These are phyloP conservation scores for Chaetoscypha palmicola DNA, from an alignment of 2,329 filamentous ascomycete species.

Conservation along the genomic window DNA sequence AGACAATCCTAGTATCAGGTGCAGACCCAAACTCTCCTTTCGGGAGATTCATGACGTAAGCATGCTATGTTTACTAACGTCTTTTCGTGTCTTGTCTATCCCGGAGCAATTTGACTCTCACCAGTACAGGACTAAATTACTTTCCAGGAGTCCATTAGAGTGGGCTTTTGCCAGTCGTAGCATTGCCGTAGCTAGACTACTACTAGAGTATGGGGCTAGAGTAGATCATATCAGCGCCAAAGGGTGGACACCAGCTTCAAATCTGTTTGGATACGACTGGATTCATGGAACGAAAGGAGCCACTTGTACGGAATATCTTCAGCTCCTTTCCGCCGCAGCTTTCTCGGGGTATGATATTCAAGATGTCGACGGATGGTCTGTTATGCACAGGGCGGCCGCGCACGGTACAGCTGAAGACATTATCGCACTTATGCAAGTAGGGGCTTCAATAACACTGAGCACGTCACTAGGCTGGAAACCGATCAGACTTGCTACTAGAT, in stretches of 20 bases:
- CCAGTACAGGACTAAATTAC: too few species aligned
- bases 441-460: background rate
- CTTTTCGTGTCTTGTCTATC: too few species aligned
- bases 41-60: constrained; percentile 1
- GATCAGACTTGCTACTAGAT: constrained; percentile 1
- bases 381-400: constrained; percentile 4
- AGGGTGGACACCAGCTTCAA: constrained; percentile 2
- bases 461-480: constrained; percentile 2
- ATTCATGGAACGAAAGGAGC: background rate
- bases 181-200: background rate
- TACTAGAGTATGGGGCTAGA: background rate
- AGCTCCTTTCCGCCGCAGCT: constrained; percentile 5
- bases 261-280: constrained; percentile 1
- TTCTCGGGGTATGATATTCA: constrained; percentile 6
- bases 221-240: constrained; percentile 3
- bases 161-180: constrained; percentile 5
- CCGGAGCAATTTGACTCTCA: too few species aligned
- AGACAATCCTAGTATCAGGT: background rate
- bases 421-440: background rate
- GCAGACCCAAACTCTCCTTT: constrained; percentile 1
- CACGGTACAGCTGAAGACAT: constrained; percentile 1
- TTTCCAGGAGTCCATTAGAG: background rate
- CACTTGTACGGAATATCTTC: constrained; percentile 1
- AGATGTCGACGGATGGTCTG: constrained; percentile 5
- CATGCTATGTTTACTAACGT: too few species aligned